phyloP scores from a whole-genome alignment of 352 stramenopile genomes.

The Globisporangium radiosum region DNA sequence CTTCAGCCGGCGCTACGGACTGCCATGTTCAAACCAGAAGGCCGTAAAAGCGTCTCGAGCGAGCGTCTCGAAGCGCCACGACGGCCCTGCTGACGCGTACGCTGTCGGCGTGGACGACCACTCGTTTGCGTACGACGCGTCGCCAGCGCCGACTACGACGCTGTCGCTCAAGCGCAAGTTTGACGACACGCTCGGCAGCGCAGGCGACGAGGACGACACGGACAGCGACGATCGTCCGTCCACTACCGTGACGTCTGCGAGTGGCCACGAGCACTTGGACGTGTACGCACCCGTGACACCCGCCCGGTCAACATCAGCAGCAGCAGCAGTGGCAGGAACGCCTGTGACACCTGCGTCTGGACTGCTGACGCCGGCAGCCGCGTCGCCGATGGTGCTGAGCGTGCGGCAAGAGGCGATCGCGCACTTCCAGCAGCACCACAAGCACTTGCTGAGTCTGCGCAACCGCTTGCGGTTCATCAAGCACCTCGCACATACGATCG shows the following conservation, averaged over 20 bases:
- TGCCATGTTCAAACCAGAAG: conserved; percentile 11
- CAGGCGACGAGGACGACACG: background rate
- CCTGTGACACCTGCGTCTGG: background rate
- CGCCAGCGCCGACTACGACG: background rate
- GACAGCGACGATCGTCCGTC: background rate
- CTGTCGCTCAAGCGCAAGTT: conserved; percentile 9
- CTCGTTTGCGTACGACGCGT: background rate
- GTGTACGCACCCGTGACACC: background rate
- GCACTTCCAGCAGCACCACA: conserved; percentile 38
- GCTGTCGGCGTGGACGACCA: background rate
- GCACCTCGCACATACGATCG: conserved; percentile 23
- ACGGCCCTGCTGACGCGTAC: background rate
- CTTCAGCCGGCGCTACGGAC: conserved; percentile 35
- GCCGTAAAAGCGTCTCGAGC: background rate
- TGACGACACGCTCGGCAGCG: background rate
- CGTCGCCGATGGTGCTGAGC: conserved; percentile 11
- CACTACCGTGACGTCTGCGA: background rate
- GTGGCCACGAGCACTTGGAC: background rate
- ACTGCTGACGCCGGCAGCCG: background rate
- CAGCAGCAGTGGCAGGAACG: background rate
- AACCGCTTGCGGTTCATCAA: conserved; percentile 32
- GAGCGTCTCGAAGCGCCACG: background rate
- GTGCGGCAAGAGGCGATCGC: conserved; percentile 25
- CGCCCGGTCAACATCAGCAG: background rate
- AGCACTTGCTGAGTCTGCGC: conserved; percentile 22